These are phyloP conservation scores for Ophiosphaerella narmari DNA, from an alignment of 2,329 filamentous ascomycete species.

Conservation along the genomic window DNA sequence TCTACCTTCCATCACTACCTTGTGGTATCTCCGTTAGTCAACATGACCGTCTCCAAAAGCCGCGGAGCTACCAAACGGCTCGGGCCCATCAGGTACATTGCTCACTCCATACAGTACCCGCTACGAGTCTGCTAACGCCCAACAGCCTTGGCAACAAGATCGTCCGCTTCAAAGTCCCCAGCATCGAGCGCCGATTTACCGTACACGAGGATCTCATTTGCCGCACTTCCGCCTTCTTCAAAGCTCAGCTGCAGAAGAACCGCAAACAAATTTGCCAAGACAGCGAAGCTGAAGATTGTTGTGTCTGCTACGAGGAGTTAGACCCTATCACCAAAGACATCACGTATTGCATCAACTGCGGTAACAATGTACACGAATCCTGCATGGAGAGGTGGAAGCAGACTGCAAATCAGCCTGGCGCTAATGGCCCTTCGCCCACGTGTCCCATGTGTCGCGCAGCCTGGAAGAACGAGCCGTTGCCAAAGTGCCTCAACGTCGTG, in stretches of 20 bases:
- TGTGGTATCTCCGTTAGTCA: neutral
- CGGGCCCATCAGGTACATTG: neutral
- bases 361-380: constrained; percentile 20
- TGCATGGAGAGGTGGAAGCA: constrained; percentile 15
- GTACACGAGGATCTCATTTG: constrained; percentile 30
- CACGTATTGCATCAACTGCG: constrained; percentile 22
- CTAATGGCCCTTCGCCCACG: neutral
- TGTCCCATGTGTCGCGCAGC: constrained; percentile 22
- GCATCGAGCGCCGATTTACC: constrained; percentile 11
- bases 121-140: no score
- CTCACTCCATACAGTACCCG: no score
- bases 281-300: constrained; percentile 14
- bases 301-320: constrained; percentile 20
- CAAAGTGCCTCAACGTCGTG: neutral
- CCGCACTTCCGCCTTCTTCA: constrained; percentile 19
- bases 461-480: constrained; percentile 5
- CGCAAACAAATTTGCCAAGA: constrained; percentile 12
- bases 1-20: no score
- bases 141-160: constrained; percentile 7
- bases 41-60: neutral
- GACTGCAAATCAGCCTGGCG: neutral
- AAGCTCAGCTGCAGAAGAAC: constrained; percentile 11
- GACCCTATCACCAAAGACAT: constrained; percentile 8
- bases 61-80: neutral
- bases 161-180: constrained; percentile 9